Evolutionary conservation across 2,329 filamentous ascomycete species (phyloP).

Genomic region (Nannizziopsis arthrosporioides): DNA sequence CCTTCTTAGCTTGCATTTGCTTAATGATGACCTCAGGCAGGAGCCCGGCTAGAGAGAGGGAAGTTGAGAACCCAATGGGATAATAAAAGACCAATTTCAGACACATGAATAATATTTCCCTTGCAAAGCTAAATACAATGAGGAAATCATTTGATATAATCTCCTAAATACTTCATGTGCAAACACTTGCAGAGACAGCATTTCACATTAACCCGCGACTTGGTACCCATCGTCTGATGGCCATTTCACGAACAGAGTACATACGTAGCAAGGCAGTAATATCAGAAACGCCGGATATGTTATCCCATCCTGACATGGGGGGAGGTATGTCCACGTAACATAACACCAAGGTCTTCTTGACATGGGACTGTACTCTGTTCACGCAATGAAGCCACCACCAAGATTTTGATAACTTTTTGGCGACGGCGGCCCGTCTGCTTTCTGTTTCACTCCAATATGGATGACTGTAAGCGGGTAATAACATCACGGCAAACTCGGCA

Average conservation of each 20-base stretch:
- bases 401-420: constrained; percentile 33
- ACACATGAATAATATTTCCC: no score
- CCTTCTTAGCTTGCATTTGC: no score
- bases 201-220: no score
- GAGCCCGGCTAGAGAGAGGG: no score
- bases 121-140: no score
- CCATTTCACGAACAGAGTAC: constrained; percentile 70
- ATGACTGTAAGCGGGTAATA: constrained; percentile 71
- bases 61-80: no score
- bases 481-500: constrained; percentile 78
- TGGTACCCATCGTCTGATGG: constrained; percentile 70
- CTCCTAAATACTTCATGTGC: no score
- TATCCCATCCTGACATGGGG: constrained; percentile 40
- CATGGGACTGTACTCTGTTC: constrained; percentile 79
- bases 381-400: constrained; percentile 62
- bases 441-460: constrained; percentile 52
- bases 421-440: constrained; percentile 41
- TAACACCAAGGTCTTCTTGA: constrained; percentile 78
- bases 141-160: no score
- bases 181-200: no score
- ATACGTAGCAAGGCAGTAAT: constrained; percentile 52
- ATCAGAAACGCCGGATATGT: constrained; percentile 31
- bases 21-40: no score
- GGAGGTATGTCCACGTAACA: constrained; percentile 85
- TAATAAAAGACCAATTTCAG: no score